Percentiles rank a stretch among this genome's conserved stretches.
Conservation (phyloP, 2,329 filamentous ascomycete genomes). For the Clonostachys rosea region DNA sequence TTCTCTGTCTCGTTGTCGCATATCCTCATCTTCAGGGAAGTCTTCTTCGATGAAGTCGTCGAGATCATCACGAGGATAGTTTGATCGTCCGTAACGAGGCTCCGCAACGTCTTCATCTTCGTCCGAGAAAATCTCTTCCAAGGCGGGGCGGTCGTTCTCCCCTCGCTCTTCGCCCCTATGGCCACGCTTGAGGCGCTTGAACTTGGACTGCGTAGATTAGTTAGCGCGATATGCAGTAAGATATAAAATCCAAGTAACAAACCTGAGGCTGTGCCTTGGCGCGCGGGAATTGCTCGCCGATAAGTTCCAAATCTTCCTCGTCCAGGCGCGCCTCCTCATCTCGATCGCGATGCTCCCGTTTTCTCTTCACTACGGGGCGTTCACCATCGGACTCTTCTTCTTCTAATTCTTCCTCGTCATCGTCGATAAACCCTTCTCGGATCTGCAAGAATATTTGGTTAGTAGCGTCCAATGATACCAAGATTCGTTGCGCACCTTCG, state of each 20-base stretch:
- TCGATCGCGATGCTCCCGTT: constrained; percentile 70
- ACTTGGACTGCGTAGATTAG: constrained; percentile 62
- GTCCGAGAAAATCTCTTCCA: constrained; percentile 93
- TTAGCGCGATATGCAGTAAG: constrained; percentile 5
- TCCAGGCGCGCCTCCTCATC: constrained; percentile 87
- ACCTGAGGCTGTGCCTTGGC: constrained; percentile 67
- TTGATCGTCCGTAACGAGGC: constrained; percentile 46
- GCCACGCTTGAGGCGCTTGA: constrained; percentile 93
- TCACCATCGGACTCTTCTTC: constrained; percentile 53
- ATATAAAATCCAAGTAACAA: constrained; percentile 17
- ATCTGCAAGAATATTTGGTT: constrained; percentile 47
- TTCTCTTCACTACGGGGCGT: constrained; percentile 57
- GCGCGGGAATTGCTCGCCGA: constrained; percentile 69
- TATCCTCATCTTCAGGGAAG: constrained; percentile 81
- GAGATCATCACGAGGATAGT: constrained; percentile 70
- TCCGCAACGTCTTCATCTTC: constrained; percentile 75
- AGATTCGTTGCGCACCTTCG: constrained; percentile 47
- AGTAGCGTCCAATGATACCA: no score
- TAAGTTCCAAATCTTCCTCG: constrained; percentile 93
- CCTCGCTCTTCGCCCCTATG: constrained; percentile 71
- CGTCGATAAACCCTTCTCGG: constrained; percentile 92
- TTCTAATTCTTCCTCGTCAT: constrained; percentile 76
- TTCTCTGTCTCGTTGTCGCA: constrained; percentile 69
- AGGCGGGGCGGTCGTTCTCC: constrained; percentile 60
- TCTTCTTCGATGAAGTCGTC: constrained; percentile 98